A percentile compares a stretch with the other conserved stretches of the same genome.
These are phyloP conservation scores for Caulochytrium protostelioides DNA, from an alignment of 371 early-diverging fungal genomes.

Conservation along the genomic window DNA sequence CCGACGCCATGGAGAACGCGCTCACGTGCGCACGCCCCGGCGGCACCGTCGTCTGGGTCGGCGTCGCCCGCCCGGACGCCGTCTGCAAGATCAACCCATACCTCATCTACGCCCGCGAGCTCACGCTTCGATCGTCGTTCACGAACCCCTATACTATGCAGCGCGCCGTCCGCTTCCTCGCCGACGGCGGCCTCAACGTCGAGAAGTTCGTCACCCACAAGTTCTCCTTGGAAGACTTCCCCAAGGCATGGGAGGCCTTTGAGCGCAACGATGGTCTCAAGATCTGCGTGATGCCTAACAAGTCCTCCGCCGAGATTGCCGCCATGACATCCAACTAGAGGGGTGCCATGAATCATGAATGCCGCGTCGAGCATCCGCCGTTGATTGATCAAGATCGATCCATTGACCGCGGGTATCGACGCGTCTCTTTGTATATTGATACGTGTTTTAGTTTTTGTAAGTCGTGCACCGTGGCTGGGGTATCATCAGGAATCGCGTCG, in stretches of 20 bases:
- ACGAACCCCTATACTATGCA: constrained; percentile 35
- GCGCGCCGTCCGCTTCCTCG: constrained; percentile 27
- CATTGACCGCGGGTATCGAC: no score
- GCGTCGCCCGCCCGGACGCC: constrained; percentile 27
- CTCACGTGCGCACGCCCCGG: constrained; percentile 25
- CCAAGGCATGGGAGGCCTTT: constrained; percentile 29
- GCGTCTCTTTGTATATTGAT: no score
- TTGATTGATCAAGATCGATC: no score
- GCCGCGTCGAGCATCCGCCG: no score
- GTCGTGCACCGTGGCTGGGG: no score
- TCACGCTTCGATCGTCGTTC: constrained; percentile 32
- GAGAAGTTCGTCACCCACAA: constrained; percentile 21
- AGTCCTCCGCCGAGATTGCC: no score
- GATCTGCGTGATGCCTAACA: constrained; percentile 28
- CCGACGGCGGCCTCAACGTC: constrained; percentile 22
- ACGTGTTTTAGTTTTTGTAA: no score
- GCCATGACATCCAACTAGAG: no score
- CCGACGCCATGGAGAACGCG: constrained; percentile 22
- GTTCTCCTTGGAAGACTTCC: constrained; percentile 24
- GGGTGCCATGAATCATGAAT: no score
- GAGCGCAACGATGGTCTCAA: constrained; percentile 23
- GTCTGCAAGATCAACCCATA: constrained; percentile 25
- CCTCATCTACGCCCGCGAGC: constrained; percentile 28
- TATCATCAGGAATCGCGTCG: no score
- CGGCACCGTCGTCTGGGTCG: constrained; percentile 31